Base-by-base conservation (phyloP, 2,329 filamentous ascomycete genomes). In the Westerdykella sp. region DNA sequence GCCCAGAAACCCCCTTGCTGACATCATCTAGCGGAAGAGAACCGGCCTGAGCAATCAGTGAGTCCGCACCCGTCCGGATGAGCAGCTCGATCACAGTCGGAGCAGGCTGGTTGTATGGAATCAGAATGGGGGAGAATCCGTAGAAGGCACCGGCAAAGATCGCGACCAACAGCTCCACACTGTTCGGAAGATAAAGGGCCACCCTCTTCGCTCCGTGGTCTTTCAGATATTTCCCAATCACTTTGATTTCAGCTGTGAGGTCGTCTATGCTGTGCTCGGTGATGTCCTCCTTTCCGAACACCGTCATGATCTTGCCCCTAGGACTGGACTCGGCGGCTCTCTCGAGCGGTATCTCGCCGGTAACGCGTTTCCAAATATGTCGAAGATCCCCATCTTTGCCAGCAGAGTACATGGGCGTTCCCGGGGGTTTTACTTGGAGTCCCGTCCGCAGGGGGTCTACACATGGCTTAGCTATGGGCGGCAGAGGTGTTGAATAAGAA, bases 181-280 rank as follows among this genome's bases (percentile, higher is more conserved):
- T 95, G 73, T 98, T 96, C 35, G 90, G 88, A 44, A 97, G 76
- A 66, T 94, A 95, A 50, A 97, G 78, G 49, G 89, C 93, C 25
- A 97, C 86, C 39, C 81, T 84, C 63, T 81, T 84, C 4, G 69
- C 71, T 31, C 80, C 81, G 43, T 82, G 80, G 50, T 85, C 79
- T 55, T 85, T 79, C 44, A 86, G 73, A 53, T 90, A 80, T 57
- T 80, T 79, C 49, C 93, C 93, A 57, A 97, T 81, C 22, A 93
- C 77, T 66, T 87, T 90, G 66, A 97, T 95, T 63, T 94, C 85
- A 52, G 83, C 82, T 6, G 85, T 91, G 39, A 96, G 69, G 49
- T 88, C 82, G 43, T 83, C 81, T 76, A 69, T 49, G 43, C 56
- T 75, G 65, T 93, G 85, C 59, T 95, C 86, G 21, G 85, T 66